Evolutionary conservation across 2,329 filamentous ascomycete genomes (phyloP), one percentile per base, ranked within the genome.

Genomic region (Cucurbitaria berberidis): DNA sequence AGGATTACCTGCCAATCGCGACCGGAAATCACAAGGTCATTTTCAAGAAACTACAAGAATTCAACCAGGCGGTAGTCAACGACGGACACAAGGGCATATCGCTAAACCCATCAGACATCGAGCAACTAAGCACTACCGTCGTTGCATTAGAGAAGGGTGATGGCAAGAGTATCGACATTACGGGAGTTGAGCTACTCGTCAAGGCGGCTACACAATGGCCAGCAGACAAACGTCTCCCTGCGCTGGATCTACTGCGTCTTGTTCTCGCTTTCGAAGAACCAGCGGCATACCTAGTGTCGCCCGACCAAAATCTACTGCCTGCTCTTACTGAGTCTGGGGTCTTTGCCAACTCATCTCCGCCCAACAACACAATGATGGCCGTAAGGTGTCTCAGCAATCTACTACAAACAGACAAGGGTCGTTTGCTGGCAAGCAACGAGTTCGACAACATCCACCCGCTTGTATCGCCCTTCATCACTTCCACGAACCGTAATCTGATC

Each of bases 301-400:
- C 78, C 2, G 77, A 81, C 26, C 79, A 78, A 3, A 87, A 84
- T 30, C 77, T 93, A n/a, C 73, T 89, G 3, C 77, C 83, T 7
- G 76, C 79, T 1, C 77, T 97, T 6, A 80, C 86, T 29, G 73
- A 72, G 38, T 84, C 81, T 45, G 84, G 76, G 1, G 80, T 86
- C 1, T 85, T 88, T 47, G 82, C 86, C 8, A 73, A 76, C 4
- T 77, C 82, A 0, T 81, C 85, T 2, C 80, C 89, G 0, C 86
- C 86, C 32, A 97, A 97, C 74, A 91, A 91, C 61, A 84, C 86
- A 10, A 96, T 98, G 88, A 89, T 99, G 81, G 87, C 89, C 0
- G 81, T 91, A 11, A 89, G 95, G 3, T 85, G 88, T 13, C 81
- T 98, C 43, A 88, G 86, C 26, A 99, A 99, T 64, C 79, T 97